Base-by-base conservation (phyloP, 345 rosid genomes). In the Leavenworthia alabamica region DNA sequence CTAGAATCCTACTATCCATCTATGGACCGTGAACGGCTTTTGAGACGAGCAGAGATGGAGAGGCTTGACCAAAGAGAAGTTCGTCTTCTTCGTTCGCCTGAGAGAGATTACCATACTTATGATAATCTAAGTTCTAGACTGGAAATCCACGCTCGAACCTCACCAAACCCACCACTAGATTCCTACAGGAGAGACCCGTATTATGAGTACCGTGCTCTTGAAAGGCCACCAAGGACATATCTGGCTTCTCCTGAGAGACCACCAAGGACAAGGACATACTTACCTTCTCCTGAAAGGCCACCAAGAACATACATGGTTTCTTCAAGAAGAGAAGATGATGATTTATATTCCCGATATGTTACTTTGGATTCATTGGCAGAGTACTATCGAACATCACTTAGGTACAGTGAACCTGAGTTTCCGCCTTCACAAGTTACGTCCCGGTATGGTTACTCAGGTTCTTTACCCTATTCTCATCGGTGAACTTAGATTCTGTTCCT, bases 41-140 rank as follows among this genome's bases (percentile, higher is more conserved):
- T 67, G 27, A 59, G 79, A 41, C 87, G 67, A 7, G 68, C 66
- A 1, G 84, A 81, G 56, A 40, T 57, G 4, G 46, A 64, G 32
- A 70, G 63, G 47, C 75, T 76, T 15, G 20, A 39, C 2, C 75
- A 33, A 1, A 75, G 91, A 61, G 86, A 82, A 35, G 28, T 47
- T 28, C 59, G 45, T 45, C 50, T 73, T 48, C 76, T 43, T 27
- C 63, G 49, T 67, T 49, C 63, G 55, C 53, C 57, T 64, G 78
- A 78, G 22, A 75, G 82, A 73, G 82, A 76, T 43, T 73, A 75
- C 52, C 71, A 15, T 56, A 46, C 67, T 15, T 76, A 81, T 59
- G 73, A 80, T 45, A 60, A 81, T 49, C 53, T 29, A 39, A 66
- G 73, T 64, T 45, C 77, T 13, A 75, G 78, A 60, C 62, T 44